Conservation (phyloP, 768 basidiomycete genomes). For the Cystobasidium ongulense region DNA sequence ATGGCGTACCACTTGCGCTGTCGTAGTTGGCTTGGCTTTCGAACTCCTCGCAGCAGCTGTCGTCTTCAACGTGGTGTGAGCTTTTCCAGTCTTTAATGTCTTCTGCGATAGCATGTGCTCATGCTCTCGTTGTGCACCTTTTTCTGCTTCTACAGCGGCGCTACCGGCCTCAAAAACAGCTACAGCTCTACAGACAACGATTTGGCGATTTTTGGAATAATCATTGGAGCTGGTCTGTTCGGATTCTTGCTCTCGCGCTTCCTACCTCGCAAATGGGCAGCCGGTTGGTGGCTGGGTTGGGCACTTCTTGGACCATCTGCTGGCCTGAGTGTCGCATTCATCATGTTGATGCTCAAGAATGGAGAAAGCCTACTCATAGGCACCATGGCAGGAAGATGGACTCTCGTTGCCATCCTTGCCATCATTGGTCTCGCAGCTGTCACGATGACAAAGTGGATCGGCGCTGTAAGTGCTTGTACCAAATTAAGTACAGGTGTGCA, state of each 20-base stretch:
- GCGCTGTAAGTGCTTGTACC: not conserved
- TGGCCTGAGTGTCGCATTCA: conserved; percentile 11
- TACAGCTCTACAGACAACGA: conserved; percentile 1
- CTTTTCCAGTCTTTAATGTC: not conserved
- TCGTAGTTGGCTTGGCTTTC: conserved; percentile 9
- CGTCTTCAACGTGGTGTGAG: conserved; percentile 14
- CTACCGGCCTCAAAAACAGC: not conserved
- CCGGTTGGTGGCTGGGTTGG: conserved; percentile 20
- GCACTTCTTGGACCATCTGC: not conserved
- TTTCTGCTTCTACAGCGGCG: not conserved
- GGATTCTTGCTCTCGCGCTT: not conserved
- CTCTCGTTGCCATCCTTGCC: not conserved
- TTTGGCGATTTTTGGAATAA: conserved; percentile 5
- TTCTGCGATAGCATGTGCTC: not conserved
- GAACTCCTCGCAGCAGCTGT: conserved; percentile 24
- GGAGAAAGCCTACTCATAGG: not conserved
- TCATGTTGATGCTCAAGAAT: not conserved
- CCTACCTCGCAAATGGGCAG: not conserved
- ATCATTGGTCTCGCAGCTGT: not conserved
- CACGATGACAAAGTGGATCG: not conserved
- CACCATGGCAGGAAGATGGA: conserved; percentile 12
- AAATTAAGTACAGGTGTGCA: not conserved
- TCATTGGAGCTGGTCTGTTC: not conserved
- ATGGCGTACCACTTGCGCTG: conserved; percentile 13
- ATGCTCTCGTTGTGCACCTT: not conserved